phyloP scores from a whole-genome alignment of 805 yeast genomes.

The Sugiyamaella marilandica region DNA sequence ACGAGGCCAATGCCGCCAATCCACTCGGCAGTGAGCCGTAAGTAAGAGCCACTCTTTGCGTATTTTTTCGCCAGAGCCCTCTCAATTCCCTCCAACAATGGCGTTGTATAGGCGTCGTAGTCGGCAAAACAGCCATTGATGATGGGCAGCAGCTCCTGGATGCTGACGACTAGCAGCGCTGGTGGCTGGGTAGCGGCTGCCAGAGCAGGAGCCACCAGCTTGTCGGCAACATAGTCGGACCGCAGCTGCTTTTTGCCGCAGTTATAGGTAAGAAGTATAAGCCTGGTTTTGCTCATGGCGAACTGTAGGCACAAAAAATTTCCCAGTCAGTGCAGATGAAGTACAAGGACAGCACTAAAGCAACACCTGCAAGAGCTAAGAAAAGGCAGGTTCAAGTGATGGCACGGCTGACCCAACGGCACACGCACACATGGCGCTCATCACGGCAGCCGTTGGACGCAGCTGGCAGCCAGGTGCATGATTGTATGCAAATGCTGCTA shows the following conservation, averaged over 20 bases:
- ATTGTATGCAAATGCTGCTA: too few relatives aligned
- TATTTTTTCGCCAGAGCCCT: slow-evolving; percentile 17
- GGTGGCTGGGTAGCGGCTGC: slow-evolving; percentile 7
- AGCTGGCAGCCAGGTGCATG: too few relatives aligned
- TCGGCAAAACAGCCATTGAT: slow-evolving; percentile 29
- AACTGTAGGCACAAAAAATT: neutral
- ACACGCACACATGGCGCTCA: neutral
- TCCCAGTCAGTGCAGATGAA: neutral
- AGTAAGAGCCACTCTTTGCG: slow-evolving; percentile 16
- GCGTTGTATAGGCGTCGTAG: slow-evolving; percentile 21
- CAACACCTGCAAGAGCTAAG: neutral
- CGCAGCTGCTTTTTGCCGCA: slow-evolving; percentile 26
- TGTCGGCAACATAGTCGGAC: slow-evolving; percentile 8
- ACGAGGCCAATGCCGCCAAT: slow-evolving; percentile 31
- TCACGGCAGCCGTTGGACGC: too few relatives aligned
- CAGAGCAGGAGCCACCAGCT: slow-evolving; percentile 7
- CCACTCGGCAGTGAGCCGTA: slow-evolving; percentile 4
- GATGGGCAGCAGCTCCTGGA: slow-evolving; percentile 36
- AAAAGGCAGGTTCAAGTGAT: neutral
- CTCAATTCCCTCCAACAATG: slow-evolving; percentile 27
- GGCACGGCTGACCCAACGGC: neutral
- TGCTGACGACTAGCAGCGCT: slow-evolving; percentile 30
- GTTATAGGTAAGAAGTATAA: slow-evolving; percentile 27
- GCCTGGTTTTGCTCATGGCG: neutral
- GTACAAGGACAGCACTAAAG: neutral